A percentile compares a stretch with the other conserved stretches of the same genome.
These are phyloP conservation scores for Jaltomata sinuosa DNA, from an alignment of 257 asterid genomes.

Conservation along the genomic window DNA sequence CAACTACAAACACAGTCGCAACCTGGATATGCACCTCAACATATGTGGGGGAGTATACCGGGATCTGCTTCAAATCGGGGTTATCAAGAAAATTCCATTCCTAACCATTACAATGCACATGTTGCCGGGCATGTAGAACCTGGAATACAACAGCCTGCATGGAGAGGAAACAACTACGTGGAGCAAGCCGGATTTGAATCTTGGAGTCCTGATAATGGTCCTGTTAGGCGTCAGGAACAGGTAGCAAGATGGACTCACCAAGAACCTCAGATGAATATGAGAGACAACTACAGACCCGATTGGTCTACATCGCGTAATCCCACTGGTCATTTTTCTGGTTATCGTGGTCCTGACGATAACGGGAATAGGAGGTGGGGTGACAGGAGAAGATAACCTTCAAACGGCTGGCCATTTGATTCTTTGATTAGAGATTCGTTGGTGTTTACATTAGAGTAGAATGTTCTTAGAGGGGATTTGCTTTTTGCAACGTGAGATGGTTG, in stretches of 20 bases:
- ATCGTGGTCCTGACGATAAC: conserved; percentile 20
- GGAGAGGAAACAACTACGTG: conserved; percentile 32
- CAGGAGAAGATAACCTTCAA: conserved; percentile 18
- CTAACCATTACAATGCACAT: conserved; percentile 22
- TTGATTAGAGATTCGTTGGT: not conserved
- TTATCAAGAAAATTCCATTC: conserved; percentile 25
- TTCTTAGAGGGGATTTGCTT: not conserved
- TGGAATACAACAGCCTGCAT: not conserved
- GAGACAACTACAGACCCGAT: conserved; percentile 27
- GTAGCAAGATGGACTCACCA: conserved; percentile 21
- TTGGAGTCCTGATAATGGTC: conserved; percentile 70
- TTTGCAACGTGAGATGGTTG: not conserved
- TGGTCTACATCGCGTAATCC: conserved; percentile 13
- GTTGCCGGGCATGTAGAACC: conserved; percentile 15
- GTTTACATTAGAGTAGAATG: not conserved
- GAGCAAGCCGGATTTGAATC: conserved; percentile 42
- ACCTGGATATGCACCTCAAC: conserved; percentile 18
- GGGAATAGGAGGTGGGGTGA: conserved; percentile 49
- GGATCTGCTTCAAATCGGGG: not conserved
- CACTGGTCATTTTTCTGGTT: conserved; percentile 26
- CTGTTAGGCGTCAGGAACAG: conserved; percentile 31
- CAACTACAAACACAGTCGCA: conserved; percentile 13
- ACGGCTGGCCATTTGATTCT: not conserved
- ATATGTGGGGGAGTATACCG: not conserved
- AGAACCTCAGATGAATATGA: conserved; percentile 19